Base-by-base conservation (phyloP, 1,284 basidiomycete genomes). In the Trametes pubescens region DNA sequence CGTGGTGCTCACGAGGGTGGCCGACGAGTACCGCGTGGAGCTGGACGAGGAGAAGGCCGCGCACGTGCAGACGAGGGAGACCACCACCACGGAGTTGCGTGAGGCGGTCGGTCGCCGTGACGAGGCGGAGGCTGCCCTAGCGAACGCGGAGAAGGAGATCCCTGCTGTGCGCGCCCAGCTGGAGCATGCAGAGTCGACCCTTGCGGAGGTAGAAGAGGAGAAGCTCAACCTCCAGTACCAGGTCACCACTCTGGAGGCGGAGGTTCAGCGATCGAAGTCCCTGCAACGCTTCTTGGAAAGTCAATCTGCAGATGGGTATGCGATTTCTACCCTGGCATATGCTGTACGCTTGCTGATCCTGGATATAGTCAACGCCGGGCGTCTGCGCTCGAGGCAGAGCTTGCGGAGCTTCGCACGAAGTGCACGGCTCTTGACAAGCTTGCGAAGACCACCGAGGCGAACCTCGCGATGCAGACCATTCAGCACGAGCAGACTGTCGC, bases 401-500 rank as follows among this genome's bases (percentile, higher is more conserved):
- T 90, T n/a, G 80, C 82, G 47, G 75, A 77, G 34, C 74, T 79
- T 16, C 82, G 78, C 22, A 72, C 77, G 35, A 79, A 82, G 51
- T 76, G 85, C 29, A 79, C 82, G 13, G 79, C 77, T 35, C 81
- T 84, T 18, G 86, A 92, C 69, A 87, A 87, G 71, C 78, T 81
- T 8, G 80, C 81, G 38, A 87, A 88, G 69, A 80, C 82, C 18
- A 84, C 87, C 0, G 87, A 92, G 70, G 82, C 90, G 61, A 86
- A 86, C 64, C 80, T 91, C 51, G 82, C 84, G 57, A 76, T 92
- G 61, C 85, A 87, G 70, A 77, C 76, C 29, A 83, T 85, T 16
- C 88, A 91, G 62, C 85, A 90, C 61, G 87, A 88, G 64, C 85
- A 89, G 49, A 83, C 86, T 53, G 79, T 87, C 51, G 71, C 82